Evolutionary conservation across 192 early-diverging fungal genomes (phyloP), one percentile per base, ranked within the genome.

Genomic region (Umbelopsis vinacea): DNA sequence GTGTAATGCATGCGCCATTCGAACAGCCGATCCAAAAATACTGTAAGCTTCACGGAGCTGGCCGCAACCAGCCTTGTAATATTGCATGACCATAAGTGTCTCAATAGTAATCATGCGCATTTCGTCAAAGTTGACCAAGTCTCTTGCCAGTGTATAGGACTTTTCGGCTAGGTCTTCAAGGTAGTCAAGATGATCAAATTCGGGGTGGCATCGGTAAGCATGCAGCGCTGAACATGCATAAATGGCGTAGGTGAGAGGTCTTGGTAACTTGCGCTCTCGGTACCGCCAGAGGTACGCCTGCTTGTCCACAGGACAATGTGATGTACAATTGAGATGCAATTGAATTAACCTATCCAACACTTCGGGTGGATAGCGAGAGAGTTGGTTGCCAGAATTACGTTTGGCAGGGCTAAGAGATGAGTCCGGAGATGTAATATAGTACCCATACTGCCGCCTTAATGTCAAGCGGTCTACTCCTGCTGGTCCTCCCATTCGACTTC

Each of bases 71-170:
- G 50, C 26, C 37, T 35, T 45, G 69, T 76, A 76, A 11, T 57
- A 57, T 46, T 76, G 60, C 63, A 76, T 68, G 17, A 72, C 22
- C 21, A 76, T 53, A 4, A 76, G 57, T 0, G 75, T 70, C 48
- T 76, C 75, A 11, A 76, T 50, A 0, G 68, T 76, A 14, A 35
- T 71, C 6, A 52, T 21, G 6, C 48, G 23, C 24, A 76, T 68
- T 7, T 23, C 47, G 47, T 76, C 75, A 52, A 76, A 76, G 38
- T 76, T 71, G n/a, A 76, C 46, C 17, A 68, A 26, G 17, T 76
- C 70, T 57, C 66, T 66, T 24, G 70, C 70, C 3, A 67, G n/a
- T 11, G 35, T 19, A 50, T 76, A 76, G 19, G 48, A 46, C 23
- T 76, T 71, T 14, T 71, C 63, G 7, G 66, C 75, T 7, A 71